Evolutionary conservation across 805 yeast genomes (phyloP), one percentile per base, ranked within the genome.

Genomic region (Myxozyma neglecta): DNA sequence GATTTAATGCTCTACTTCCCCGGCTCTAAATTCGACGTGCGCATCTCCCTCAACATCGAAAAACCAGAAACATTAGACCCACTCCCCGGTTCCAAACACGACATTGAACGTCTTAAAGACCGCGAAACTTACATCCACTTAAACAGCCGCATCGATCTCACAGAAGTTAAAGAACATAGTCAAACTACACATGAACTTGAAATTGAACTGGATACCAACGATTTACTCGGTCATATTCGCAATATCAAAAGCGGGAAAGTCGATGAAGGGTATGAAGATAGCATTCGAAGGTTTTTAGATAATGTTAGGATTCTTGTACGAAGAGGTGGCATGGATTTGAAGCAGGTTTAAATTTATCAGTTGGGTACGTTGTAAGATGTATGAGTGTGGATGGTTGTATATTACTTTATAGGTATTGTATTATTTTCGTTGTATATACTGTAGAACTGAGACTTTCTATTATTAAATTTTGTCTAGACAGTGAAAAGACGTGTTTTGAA

Each of bases 1-100:
- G 67, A 64, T 42, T 36, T 64, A n/a, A 53, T 64, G 65, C 57
- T 64, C 29, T 39, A 34, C n/a, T 64, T 55, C 44, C 67, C 67
- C 5, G 65, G 61, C n/a, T 64, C 67, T 10, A 56, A 53, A 48
- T 64, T 52, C 40, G 67, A 64, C 16, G 37, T 56, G 29, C 61
- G 67, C 9, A 60, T 64, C 6, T 61, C 65, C 1, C 53, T 64
- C 35, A 61, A 60, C 48, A 44, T 61, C 10, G 67, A 64, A 50
- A 46, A 37, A 44, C 67, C 65, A n/a, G 66, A 63, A 34, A 36
- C 53, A 6, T 20, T 18, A 16, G 59, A 55, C 7, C 58, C 57
- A 2, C 39, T 13, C 13, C 56, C 52, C 35, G 36, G 43, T 35
- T 5, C 46, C 13, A 44, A 40, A 24, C 51, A n/a, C 36, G 18